These are phyloP conservation scores for Ogataea pignaliae DNA, from an alignment of 805 yeast species.

Conservation along the genomic window DNA sequence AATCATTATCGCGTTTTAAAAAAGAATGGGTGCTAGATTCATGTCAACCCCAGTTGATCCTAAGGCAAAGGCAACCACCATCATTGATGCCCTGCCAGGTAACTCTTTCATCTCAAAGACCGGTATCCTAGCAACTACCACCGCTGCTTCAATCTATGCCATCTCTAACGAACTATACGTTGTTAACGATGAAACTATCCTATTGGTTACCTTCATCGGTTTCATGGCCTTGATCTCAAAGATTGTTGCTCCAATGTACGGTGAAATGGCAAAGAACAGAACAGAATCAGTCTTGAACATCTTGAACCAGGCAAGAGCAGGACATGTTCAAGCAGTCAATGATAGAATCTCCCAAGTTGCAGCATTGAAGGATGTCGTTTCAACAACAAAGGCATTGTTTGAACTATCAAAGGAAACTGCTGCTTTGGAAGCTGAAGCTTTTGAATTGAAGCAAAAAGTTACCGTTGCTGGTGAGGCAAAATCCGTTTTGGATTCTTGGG, in stretches of 20 bases:
- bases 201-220: constrained; percentile 75
- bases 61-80: constrained; percentile 83
- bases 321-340: constrained; percentile 90
- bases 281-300: constrained; percentile 47
- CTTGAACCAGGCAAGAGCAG: constrained; percentile 81
- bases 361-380: constrained; percentile 86
- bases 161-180: constrained; percentile 90
- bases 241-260: constrained; percentile 90
- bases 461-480: constrained; percentile 88
- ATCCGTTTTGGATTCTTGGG: constrained; percentile 97
- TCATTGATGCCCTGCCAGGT: constrained; percentile 93
- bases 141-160: constrained; percentile 93
- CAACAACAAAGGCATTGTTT: constrained; percentile 86
- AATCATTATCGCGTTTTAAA: background rate
- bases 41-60: constrained; percentile 72
- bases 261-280: constrained; percentile 88
- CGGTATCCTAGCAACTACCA: constrained; percentile 88
- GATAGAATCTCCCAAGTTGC: constrained; percentile 85
- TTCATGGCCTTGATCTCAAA: constrained; percentile 75
- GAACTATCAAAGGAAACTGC: constrained; percentile 97
- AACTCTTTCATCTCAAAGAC: constrained; percentile 84
- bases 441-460: constrained; percentile 88
- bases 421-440: constrained; percentile 88
- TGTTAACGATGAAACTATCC: constrained; percentile 88
- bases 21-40: constrained; percentile 53